These are phyloP conservation scores for Paracorniculantispora psalliotae DNA, from an alignment of 2,329 filamentous ascomycete species.

Conservation along the genomic window DNA sequence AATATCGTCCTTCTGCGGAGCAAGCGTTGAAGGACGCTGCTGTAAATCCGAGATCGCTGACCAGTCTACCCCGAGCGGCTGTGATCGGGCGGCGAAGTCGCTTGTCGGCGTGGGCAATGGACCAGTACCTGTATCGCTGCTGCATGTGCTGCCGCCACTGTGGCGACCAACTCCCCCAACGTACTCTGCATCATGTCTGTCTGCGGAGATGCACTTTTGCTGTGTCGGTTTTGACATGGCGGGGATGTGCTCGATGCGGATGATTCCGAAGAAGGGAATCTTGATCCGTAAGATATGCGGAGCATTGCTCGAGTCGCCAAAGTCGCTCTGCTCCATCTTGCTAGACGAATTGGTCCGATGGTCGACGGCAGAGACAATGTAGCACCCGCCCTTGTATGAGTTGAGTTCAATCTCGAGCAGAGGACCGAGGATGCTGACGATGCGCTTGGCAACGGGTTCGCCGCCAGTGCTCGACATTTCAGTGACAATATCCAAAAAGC, in stretches of 20 bases:
- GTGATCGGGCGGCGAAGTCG: neutral
- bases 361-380: slow-evolving; percentile 15
- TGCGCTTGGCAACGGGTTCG: slow-evolving; percentile 35
- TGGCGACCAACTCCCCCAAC: neutral
- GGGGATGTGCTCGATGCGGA: slow-evolving; percentile 27
- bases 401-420: slow-evolving; percentile 39
- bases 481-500: slow-evolving; percentile 32
- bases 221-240: neutral
- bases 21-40: neutral
- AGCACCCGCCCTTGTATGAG: slow-evolving; percentile 24
- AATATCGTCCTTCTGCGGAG: neutral
- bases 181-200: no score
- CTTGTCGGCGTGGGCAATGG: neutral
- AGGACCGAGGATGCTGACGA: slow-evolving; percentile 35
- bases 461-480: slow-evolving; percentile 27
- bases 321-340: slow-evolving; percentile 17
- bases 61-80: neutral
- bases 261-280: slow-evolving; percentile 38
- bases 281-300: slow-evolving; percentile 28
- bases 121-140: neutral
- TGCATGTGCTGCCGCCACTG: neutral
- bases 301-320: slow-evolving; percentile 14
- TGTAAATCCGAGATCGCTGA: neutral
- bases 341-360: slow-evolving; percentile 15
- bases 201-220: no score